Conservation (phyloP, 2,329 filamentous ascomycete species). For the Sarocladium oryzae region DNA sequence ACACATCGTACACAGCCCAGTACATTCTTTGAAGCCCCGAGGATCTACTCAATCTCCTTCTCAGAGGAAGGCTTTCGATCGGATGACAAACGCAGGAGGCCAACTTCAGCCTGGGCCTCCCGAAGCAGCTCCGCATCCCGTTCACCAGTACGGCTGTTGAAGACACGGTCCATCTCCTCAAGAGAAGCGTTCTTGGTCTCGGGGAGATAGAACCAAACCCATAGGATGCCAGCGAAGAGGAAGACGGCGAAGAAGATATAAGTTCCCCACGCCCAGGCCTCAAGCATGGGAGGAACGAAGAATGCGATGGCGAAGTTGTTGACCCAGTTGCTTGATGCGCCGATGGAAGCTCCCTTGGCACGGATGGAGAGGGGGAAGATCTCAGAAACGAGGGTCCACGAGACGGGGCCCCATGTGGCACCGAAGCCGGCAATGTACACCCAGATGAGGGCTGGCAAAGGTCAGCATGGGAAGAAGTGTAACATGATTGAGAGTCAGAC, state of each 20-base stretch:
- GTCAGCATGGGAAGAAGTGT: background rate
- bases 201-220: constrained; percentile 44
- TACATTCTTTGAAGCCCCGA: too few species aligned
- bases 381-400: constrained; percentile 42
- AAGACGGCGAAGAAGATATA: constrained; percentile 52
- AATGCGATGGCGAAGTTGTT: constrained; percentile 42
- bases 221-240: constrained; percentile 39
- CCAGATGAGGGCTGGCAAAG: constrained; percentile 21
- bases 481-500: background rate
- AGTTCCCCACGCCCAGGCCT: constrained; percentile 38
- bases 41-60: too few species aligned
- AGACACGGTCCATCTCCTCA: constrained; percentile 48
- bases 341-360: constrained; percentile 36
- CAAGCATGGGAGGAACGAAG: constrained; percentile 33
- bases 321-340: constrained; percentile 36
- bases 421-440: constrained; percentile 45
- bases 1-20: too few species aligned
- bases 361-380: constrained; percentile 39
- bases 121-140: constrained; percentile 17
- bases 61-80: too few species aligned
- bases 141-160: constrained; percentile 31
- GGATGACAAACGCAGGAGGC: too few species aligned
- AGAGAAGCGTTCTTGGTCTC: constrained; percentile 49
- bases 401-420: constrained; percentile 38
- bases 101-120: constrained; percentile 19